Evolutionary conservation across 495 filamentous ascomycete species (phyloP), one percentile per base, ranked within the genome.

Genomic region (Aspergillus bridgeri): DNA sequence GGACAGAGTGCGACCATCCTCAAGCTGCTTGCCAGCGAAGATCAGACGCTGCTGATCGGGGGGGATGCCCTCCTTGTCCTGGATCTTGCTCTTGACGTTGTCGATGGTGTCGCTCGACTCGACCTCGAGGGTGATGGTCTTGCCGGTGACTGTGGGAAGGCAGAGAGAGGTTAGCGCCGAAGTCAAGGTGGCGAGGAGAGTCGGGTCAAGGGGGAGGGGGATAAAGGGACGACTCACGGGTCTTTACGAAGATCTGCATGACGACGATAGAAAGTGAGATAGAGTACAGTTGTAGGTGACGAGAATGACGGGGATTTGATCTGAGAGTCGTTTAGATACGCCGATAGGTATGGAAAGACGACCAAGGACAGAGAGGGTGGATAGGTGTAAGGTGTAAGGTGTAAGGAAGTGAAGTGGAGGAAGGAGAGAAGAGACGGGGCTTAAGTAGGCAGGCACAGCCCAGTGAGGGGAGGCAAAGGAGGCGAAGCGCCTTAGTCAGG

Each of bases 201-300:
- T 38, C 44, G 42, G 42, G 21, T 51, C 60, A 51, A n/a, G n/a
- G 29, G 48, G 18, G 48, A 56, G 44, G 54, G 20, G 59, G 60
- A 57, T 52, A 61, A 88, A 53, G 20, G 59, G 60, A 57, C 51
- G 60, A 88, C 88, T 88, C 79, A 92, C 89, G 83, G 63, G 91
- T 96, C 86, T 96, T 96, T 64, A 96, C 92, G 78, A 96, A 96
- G 82, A 96, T 96, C 83, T 96, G 92, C 92, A 96, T 96, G 75
- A 59, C 76, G 68, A 43, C 49, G 50, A 62, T 27, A 51, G 33
- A 47, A 2, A 20, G 21, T 54, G 59, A 51, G 29, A 54, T 58
- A 25, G 43, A 24, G 42, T 50, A 38, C 22, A 48, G 27, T 33
- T 9, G 53, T 53, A 42, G 56, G 24, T 4, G 33, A 38, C 9